phyloP scores from a whole-genome alignment of 1,284 basidiomycete genomes.

The Cryptococcus sp. region DNA sequence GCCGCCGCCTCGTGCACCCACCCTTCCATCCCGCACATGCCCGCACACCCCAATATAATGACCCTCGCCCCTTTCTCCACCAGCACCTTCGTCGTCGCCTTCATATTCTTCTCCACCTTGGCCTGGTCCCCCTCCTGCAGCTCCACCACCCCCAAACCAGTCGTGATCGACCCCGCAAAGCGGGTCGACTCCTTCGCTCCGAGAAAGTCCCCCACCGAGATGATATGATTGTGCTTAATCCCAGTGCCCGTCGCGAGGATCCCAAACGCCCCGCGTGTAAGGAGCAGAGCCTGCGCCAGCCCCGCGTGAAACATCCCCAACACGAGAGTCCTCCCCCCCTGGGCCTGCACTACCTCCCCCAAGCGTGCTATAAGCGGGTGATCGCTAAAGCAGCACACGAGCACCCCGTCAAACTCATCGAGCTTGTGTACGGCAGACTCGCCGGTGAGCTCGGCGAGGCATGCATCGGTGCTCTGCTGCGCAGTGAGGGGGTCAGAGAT shows the following conservation, averaged over 20 bases:
- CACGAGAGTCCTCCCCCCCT: not conserved
- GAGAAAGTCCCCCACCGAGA: slow-evolving; percentile 8
- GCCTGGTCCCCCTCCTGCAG: slow-evolving; percentile 24
- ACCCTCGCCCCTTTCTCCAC: slow-evolving; percentile 17
- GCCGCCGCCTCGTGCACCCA: slow-evolving; percentile 18
- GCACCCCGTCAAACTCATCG: slow-evolving; percentile 15
- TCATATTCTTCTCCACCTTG: slow-evolving; percentile 21
- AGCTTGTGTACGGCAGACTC: not conserved
- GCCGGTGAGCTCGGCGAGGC: slow-evolving; percentile 17
- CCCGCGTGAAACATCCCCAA: slow-evolving; percentile 27
- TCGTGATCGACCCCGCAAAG: slow-evolving; percentile 22
- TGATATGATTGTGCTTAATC: slow-evolving; percentile 14
- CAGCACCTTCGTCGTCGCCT: slow-evolving; percentile 18
- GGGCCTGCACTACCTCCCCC: not conserved
- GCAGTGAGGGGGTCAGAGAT: slow-evolving; percentile 21
- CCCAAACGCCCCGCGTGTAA: slow-evolving; percentile 13
- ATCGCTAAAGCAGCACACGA: slow-evolving; percentile 24
- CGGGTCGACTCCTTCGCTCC: slow-evolving; percentile 13
- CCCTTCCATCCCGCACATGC: slow-evolving; percentile 29
- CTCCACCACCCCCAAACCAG: slow-evolving; percentile 23
- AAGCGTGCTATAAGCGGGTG: slow-evolving; percentile 21
- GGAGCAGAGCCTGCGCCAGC: slow-evolving; percentile 16
- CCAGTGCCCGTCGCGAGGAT: slow-evolving; percentile 28
- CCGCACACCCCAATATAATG: slow-evolving; percentile 24
- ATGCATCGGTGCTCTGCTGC: slow-evolving; percentile 13